Percentiles rank a stretch among this genome's conserved stretches.
Conservation (phyloP, 345 rosid genomes). For the Tarenaya hassleriana region DNA sequence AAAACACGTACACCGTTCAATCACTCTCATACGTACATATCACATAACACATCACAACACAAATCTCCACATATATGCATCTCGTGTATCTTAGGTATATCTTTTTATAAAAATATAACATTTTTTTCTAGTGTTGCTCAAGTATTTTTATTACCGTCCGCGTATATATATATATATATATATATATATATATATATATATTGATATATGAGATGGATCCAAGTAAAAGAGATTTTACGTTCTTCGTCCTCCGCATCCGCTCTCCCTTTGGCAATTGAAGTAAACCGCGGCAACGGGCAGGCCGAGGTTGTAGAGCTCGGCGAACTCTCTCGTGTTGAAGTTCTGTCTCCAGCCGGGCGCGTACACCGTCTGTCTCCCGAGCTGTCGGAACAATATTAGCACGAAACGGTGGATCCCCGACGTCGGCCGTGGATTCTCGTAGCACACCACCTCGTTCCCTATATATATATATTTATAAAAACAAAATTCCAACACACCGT, state of each 20-base stretch:
- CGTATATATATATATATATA: too few relatives aligned
- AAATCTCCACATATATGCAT: too few relatives aligned
- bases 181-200: too few relatives aligned
- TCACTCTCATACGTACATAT: too few relatives aligned
- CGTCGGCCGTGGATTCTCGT: slow-evolving; percentile 70
- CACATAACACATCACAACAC: too few relatives aligned
- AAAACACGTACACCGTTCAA: too few relatives aligned
- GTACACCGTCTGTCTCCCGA: slow-evolving; percentile 78
- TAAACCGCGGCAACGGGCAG: slow-evolving; percentile 69
- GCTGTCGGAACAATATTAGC: slow-evolving; percentile 62
- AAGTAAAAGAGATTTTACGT: slow-evolving; percentile 10
- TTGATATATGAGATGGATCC: too few relatives aligned
- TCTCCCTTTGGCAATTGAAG: slow-evolving; percentile 83
- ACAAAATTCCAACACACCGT: too few relatives aligned
- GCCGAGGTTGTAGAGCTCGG: slow-evolving; percentile 83
- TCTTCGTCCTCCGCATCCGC: slow-evolving; percentile 65
- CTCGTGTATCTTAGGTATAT: too few relatives aligned
- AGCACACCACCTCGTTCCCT: slow-evolving; percentile 75
- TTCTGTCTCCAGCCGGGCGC: slow-evolving; percentile 90
- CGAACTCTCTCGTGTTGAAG: slow-evolving; percentile 75
- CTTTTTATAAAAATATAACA: too few relatives aligned
- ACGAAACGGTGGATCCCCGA: slow-evolving; percentile 72
- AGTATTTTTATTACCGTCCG: too few relatives aligned
- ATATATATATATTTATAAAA: neutral
- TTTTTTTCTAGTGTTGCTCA: too few relatives aligned